Evolutionary conservation across 1,139 yeast species (phyloP).

Genomic region (Saccharomyces uvarum): DNA sequence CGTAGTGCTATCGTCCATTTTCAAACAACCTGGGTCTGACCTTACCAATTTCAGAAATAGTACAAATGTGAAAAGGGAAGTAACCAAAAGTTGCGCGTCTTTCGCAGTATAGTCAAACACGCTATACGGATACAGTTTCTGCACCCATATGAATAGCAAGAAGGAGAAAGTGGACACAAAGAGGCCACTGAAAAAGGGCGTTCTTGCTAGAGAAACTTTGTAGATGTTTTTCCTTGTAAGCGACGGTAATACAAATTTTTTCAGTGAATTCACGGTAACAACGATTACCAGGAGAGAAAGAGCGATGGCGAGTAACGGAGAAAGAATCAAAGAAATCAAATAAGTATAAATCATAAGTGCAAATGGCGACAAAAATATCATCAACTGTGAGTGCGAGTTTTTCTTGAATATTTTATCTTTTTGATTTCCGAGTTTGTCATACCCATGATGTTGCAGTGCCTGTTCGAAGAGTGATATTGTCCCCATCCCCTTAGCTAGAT

Average conservation of each 20-base stretch:
- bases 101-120: conserved; percentile 3
- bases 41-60: conserved; percentile 56
- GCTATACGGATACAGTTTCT: background rate
- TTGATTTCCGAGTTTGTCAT: conserved; percentile 16
- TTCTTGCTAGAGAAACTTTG: background rate
- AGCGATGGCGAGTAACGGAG: conserved; percentile 22
- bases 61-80: conserved; percentile 8
- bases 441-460: conserved; percentile 31
- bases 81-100: background rate
- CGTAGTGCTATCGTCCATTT: conserved; percentile 43
- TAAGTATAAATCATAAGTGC: conserved; percentile 43
- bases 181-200: background rate
- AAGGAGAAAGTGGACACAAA: background rate
- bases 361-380: conserved; percentile 58
- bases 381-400: conserved; percentile 44
- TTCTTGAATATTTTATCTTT: conserved; percentile 32
- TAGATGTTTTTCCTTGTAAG: background rate
- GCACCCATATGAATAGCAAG: conserved; percentile 1
- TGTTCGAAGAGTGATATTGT: conserved; percentile 43
- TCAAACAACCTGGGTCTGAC: conserved; percentile 74
- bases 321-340: conserved; percentile 26
- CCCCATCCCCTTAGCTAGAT: conserved; percentile 70
- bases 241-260: background rate
- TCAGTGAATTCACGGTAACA: background rate
- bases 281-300: background rate